Conservation (phyloP, 345 rosid species). For the Acer saccharum region DNA sequence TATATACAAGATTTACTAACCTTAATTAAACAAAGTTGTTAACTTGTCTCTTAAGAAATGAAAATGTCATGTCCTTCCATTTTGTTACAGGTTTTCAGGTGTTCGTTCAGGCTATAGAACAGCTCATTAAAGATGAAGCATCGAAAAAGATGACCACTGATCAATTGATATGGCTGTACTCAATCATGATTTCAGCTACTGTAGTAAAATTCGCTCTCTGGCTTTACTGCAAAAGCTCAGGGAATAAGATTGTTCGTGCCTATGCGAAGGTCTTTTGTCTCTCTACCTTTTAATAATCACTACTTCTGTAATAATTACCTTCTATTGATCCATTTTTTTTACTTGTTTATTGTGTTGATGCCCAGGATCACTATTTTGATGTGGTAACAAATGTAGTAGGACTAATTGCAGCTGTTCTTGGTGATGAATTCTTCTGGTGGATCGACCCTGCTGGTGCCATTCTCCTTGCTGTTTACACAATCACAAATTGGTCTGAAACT, state of each 20-base stretch:
- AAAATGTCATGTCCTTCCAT: neutral
- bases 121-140: conserved; percentile 47
- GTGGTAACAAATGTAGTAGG: conserved; percentile 89
- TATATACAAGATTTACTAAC: neutral
- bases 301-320: neutral
- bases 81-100: conserved; percentile 71
- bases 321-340: neutral
- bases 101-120: conserved; percentile 68
- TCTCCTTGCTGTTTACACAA: conserved; percentile 83
- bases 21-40: neutral
- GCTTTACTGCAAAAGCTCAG: conserved; percentile 82
- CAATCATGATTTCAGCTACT: conserved; percentile 85
- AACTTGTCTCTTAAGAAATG: neutral
- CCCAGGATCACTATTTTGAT: conserved; percentile 91
- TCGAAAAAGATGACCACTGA: conserved; percentile 47
- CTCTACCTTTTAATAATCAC: neutral
- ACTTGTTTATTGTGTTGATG: neutral
- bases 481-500: conserved; percentile 81
- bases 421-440: conserved; percentile 82
- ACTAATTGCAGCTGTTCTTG: conserved; percentile 77
- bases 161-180: conserved; percentile 67
- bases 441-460: conserved; percentile 90
- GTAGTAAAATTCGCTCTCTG: conserved; percentile 76
- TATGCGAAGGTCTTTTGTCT: conserved; percentile 66
- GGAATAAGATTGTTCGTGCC: conserved; percentile 84